Conservation (phyloP, 345 rosid species). For the Populus pruinosa region DNA sequence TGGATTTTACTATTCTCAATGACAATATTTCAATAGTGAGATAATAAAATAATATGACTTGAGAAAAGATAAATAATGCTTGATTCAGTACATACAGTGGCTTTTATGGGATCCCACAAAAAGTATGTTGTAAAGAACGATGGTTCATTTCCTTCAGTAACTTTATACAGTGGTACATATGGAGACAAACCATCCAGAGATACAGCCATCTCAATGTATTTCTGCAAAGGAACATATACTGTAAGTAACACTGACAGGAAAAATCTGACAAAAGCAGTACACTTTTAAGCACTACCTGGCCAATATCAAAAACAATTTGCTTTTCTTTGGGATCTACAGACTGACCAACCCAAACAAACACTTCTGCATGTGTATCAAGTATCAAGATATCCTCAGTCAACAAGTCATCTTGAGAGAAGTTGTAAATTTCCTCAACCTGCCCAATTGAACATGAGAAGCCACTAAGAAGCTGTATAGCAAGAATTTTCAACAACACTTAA, state of each 20-base stretch:
- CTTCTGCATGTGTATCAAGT: constrained; percentile 93
- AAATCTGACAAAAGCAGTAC: constrained; percentile 1
- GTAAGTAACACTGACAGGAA: constrained; percentile 1
- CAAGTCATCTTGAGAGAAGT: constrained; percentile 91
- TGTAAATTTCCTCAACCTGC: constrained; percentile 93
- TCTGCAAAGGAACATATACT: constrained; percentile 47
- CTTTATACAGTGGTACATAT: constrained; percentile 81
- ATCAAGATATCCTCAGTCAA: constrained; percentile 88
- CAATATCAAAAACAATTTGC: constrained; percentile 83
- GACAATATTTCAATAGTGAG: not conserved
- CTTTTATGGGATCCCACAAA: constrained; percentile 84
- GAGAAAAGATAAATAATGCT: not conserved
- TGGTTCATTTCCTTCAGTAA: constrained; percentile 96
- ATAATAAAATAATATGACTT: not conserved
- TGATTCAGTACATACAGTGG: constrained; percentile 49
- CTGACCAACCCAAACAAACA: constrained; percentile 97
- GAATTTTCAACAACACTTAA: constrained; percentile 13
- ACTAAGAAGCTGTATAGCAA: constrained; percentile 9
- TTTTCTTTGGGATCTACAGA: constrained; percentile 79
- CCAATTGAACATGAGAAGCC: constrained; percentile 15
- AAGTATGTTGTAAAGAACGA: constrained; percentile 86
- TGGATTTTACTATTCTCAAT: not conserved
- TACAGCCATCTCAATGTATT: constrained; percentile 71
- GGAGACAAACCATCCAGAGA: constrained; percentile 80
- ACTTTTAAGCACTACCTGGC: constrained; percentile 62